Base-by-base conservation (phyloP, 345 rosid genomes). In the Psidium friedrichsthalianum region DNA sequence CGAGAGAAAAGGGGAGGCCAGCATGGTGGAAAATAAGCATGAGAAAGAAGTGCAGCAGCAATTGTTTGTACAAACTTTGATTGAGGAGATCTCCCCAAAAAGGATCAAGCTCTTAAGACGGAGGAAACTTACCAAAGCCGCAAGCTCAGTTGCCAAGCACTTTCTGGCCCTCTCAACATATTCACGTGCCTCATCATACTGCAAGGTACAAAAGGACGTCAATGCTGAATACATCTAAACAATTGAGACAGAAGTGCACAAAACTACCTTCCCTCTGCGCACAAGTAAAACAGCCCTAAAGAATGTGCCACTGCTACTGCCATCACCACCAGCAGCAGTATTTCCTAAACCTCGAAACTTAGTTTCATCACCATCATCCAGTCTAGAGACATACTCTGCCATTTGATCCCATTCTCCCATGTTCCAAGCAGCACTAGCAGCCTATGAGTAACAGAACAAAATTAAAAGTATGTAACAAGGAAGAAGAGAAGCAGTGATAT, bases 351-450 rank as follows among this genome's bases (percentile, higher is more conserved):
- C 95, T 74, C 98, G 90, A 29, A 94, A 93, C 91, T 94, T 97
- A 86, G 98, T 92, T 90, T 96, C 99, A 91, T 97, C 99, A 52
- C 99, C 99, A 91, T 97, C 98, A 88, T 97, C 99, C 87, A 97
- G 90, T 82, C 95, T 93, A 86, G 95, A 94, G 80, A 96, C 99
- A 91, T 96, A 97, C 91, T 97, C 99, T 9, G 98, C 96, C 99
- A 97, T 97, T 89, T 96, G 99, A 89, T 97, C 99, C 99, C 99
- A 97, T 86, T 97, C 99, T 78, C 99, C 99, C 99, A 97, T 97
- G 87, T 95, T 97, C 99, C 99, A 97, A 85, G 99, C 99, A 92
- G 99, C 99, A 52, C 16, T 61, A 87, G 99, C 99, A 89, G 99
- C 99, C 99, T 97, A 88, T 18, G 78, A 81, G 57, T 29, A 88